Evolutionary conservation across 345 rosid species (phyloP).

Genomic region (Eucalyptus cloeziana): DNA sequence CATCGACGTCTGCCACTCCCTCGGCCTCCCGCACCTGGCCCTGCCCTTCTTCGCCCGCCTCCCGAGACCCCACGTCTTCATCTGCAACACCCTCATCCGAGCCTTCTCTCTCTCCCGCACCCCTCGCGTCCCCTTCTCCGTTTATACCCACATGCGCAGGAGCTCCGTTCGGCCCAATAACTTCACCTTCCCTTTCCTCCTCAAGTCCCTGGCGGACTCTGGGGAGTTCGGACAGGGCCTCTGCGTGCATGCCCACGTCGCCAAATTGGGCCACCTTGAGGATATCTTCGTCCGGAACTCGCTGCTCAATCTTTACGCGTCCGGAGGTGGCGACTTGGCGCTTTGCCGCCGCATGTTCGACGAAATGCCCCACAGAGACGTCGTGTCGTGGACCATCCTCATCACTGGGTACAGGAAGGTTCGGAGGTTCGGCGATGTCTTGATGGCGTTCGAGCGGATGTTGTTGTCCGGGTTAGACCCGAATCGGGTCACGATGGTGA

Average conservation of each 20-base stretch:
- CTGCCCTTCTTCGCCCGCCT: constrained; percentile 14
- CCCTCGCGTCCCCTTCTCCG: constrained; percentile 18
- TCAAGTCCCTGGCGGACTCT: constrained; percentile 37
- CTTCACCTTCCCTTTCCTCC: constrained; percentile 44
- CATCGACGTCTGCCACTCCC: constrained; percentile 19
- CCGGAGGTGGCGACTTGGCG: constrained; percentile 9
- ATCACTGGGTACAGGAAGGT: constrained; percentile 23
- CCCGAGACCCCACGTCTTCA: constrained; percentile 26
- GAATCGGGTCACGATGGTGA: constrained; percentile 51
- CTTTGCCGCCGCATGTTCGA: constrained; percentile 33
- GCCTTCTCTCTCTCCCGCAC: constrained; percentile 30
- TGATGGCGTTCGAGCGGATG: constrained; percentile 47
- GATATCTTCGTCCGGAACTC: constrained; percentile 39
- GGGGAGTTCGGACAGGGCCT: constrained; percentile 11
- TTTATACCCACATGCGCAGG: constrained; percentile 25
- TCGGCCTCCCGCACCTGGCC: constrained; percentile 8
- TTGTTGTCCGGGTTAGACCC: constrained; percentile 27
- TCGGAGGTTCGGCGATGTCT: constrained; percentile 20
- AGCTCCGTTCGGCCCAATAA: constrained; percentile 19
- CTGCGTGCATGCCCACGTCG: constrained; percentile 29
- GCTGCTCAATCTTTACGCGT: constrained; percentile 20
- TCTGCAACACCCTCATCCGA: constrained; percentile 34
- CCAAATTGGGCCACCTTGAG: constrained; percentile 19
- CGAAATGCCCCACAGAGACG: constrained; percentile 39
- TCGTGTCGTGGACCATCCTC: constrained; percentile 46